phyloP scores from a whole-genome alignment of 495 filamentous ascomycete genomes.

The Jackrogersella multiformis region DNA sequence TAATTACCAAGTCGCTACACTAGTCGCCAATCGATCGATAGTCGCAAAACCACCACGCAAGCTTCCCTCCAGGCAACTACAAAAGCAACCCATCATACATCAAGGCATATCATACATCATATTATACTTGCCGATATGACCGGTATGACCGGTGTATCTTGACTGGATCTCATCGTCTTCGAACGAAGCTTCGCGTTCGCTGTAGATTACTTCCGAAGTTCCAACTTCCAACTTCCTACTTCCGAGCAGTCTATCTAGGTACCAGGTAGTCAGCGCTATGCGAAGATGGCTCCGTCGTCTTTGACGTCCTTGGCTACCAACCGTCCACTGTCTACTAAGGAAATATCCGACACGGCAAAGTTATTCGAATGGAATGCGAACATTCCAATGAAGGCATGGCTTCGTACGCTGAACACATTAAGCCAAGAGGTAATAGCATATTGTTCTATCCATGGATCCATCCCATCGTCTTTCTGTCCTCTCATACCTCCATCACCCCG shows the following conservation, averaged over 20 bases:
- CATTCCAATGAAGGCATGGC: slow-evolving; percentile 81
- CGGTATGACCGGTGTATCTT: slow-evolving; percentile 4
- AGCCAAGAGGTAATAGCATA: slow-evolving; percentile 75
- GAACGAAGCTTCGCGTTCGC: slow-evolving; percentile 24
- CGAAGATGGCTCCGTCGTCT: slow-evolving; percentile 28
- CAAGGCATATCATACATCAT: slow-evolving; percentile 13
- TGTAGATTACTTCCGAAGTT: too few species aligned
- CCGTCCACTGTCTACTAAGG: slow-evolving; percentile 73
- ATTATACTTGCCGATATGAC: slow-evolving; percentile 1
- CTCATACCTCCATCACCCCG: background rate
- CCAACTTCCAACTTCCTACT: too few species aligned
- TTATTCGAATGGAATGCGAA: slow-evolving; percentile 80
- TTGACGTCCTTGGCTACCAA: background rate
- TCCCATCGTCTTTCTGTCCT: too few species aligned
- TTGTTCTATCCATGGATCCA: background rate
- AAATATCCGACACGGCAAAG: slow-evolving; percentile 74
- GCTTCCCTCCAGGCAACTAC: slow-evolving; percentile 29
- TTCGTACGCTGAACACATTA: slow-evolving; percentile 79
- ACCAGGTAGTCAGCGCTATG: slow-evolving; percentile 8
- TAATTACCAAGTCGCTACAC: slow-evolving; percentile 3
- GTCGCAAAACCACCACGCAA: slow-evolving; percentile 21
- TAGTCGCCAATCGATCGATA: background rate
- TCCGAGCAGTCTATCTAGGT: slow-evolving; percentile 9
- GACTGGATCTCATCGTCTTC: background rate
- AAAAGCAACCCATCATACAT: slow-evolving; percentile 2